Evolutionary conservation across 2,329 filamentous ascomycete species (phyloP), one percentile per base, ranked within the genome.

Genomic region (Arthrobotrys iridis): DNA sequence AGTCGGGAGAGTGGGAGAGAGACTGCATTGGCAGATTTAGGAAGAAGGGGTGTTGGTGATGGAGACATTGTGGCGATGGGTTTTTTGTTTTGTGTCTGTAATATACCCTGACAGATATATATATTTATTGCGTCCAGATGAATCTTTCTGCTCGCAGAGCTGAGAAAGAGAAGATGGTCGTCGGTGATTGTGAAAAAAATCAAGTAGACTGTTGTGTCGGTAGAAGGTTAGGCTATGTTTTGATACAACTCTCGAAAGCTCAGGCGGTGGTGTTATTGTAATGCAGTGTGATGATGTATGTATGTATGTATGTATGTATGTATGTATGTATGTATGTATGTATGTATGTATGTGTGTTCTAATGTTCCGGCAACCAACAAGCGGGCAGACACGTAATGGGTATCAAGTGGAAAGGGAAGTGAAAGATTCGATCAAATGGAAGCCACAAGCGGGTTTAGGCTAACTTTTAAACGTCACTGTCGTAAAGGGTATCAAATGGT

Each of bases 391-490:
- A 57, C 26, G 52, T 55, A 41, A 33, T 52, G 58, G 66, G 66
- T 71, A 71, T 71, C 58, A 48, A 71, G 50, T 46, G 35, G 18
- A 55, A 58, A 43, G 33, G 8, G 22, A 15, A 70, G 46, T 41
- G n/a, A 48, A 57, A 35, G 50, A 55, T 37, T 35, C 8, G 50
- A 55, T 37, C 28, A 22, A 62, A 45, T 26, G 30, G 45, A 66
- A 45, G 35, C 40, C 60, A 63, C 37, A 57, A 40, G 37, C 22
- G 37, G 50, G 35, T 28, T 37, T 62, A 55, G 57, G 45, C n/a
- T 67, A 62, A 33, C 57, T 55, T 74, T 57, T 72, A 74, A 67
- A 74, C 70, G 70, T 66, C 70, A 66, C 60, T 40, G 70, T 63
- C 62, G 70, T 73, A 46, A 37, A 67, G 62, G 70, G 70, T 74